Evolutionary conservation across 768 basidiomycete genomes (phyloP).

Genomic region (Tremella fuciformis): DNA sequence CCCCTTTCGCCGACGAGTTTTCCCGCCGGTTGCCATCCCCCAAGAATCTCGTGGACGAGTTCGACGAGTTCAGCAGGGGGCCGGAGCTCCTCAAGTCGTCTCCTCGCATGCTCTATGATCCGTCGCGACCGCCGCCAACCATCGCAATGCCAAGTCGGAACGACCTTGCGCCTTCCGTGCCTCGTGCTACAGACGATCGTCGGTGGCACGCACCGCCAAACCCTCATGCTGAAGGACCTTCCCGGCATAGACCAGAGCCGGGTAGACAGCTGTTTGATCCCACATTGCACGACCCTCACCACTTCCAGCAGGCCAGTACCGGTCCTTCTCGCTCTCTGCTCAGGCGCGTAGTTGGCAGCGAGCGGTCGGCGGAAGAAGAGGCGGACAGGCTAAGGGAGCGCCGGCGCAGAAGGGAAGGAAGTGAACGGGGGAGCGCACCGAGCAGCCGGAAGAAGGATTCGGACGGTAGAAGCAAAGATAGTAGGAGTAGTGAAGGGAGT

Average conservation of each 20-base stretch:
- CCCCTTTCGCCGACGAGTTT: no score
- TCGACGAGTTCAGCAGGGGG: neutral
- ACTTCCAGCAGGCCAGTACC: slow-evolving; percentile 57
- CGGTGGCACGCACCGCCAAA: no score
- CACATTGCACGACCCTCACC: slow-evolving; percentile 82
- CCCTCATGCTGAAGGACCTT: slow-evolving; percentile 9
- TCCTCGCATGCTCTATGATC: neutral
- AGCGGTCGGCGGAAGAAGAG: slow-evolving; percentile 40
- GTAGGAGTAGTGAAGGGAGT: slow-evolving; percentile 51
- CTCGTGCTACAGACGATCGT: no score
- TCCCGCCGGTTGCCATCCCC: no score
- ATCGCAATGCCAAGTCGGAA: neutral
- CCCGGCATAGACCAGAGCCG: slow-evolving; percentile 5
- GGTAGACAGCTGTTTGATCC: slow-evolving; percentile 60
- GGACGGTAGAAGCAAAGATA: slow-evolving; percentile 37
- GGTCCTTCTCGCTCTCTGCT: slow-evolving; percentile 7
- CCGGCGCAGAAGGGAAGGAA: slow-evolving; percentile 49
- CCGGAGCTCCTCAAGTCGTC: neutral
- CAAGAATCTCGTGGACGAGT: neutral
- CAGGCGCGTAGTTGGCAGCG: slow-evolving; percentile 15
- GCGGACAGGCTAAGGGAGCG: slow-evolving; percentile 50
- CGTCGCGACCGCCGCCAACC: slow-evolving; percentile 6
- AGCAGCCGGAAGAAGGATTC: slow-evolving; percentile 31
- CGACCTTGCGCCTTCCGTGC: slow-evolving; percentile 1
- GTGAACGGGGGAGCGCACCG: slow-evolving; percentile 43